Percentiles rank a stretch among this genome's conserved stretches.
These are phyloP conservation scores for Starmera dryadoides DNA, from an alignment of 805 yeast species.

Conservation along the genomic window DNA sequence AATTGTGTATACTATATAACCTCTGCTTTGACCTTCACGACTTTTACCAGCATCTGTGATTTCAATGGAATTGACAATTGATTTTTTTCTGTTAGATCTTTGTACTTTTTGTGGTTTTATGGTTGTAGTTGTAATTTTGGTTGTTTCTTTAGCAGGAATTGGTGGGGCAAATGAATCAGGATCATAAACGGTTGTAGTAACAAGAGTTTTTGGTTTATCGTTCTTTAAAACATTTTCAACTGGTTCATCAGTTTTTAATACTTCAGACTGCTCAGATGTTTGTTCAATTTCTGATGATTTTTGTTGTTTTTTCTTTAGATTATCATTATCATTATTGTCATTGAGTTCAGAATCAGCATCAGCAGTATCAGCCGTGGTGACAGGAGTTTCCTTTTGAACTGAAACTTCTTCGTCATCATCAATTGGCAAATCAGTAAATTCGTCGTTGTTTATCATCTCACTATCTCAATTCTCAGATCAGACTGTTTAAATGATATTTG, in stretches of 20 bases:
- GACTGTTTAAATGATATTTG: not conserved
- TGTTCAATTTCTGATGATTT: constrained; percentile 3
- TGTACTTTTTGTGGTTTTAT: too few relatives aligned
- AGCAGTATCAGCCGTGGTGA: constrained; percentile 4
- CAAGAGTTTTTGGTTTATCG: not conserved
- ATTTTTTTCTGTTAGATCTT: constrained; percentile 7
- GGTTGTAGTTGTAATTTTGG: too few relatives aligned
- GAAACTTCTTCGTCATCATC: constrained; percentile 9
- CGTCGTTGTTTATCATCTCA: too few relatives aligned
- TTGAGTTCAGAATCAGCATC: too few relatives aligned
- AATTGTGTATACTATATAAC: constrained; percentile 81
- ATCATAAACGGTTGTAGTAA: constrained; percentile 19
- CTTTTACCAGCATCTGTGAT: constrained; percentile 84
- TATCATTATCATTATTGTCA: not conserved
- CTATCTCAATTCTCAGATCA: too few relatives aligned
- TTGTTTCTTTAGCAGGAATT: constrained; percentile 2
- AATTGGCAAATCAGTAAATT: constrained; percentile 20
- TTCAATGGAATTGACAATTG: constrained; percentile 19
- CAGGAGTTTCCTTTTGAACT: not conserved
- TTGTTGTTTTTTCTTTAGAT: not conserved
- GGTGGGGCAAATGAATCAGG: constrained; percentile 19
- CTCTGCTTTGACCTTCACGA: constrained; percentile 67
- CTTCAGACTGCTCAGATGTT: constrained; percentile 1
- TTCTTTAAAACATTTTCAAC: constrained; percentile 2
- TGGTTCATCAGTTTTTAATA: not conserved